Percentiles rank a stretch among this genome's conserved stretches.
These are phyloP conservation scores for Pseudonectria buxi DNA, from an alignment of 2,329 filamentous ascomycete species.

Conservation along the genomic window DNA sequence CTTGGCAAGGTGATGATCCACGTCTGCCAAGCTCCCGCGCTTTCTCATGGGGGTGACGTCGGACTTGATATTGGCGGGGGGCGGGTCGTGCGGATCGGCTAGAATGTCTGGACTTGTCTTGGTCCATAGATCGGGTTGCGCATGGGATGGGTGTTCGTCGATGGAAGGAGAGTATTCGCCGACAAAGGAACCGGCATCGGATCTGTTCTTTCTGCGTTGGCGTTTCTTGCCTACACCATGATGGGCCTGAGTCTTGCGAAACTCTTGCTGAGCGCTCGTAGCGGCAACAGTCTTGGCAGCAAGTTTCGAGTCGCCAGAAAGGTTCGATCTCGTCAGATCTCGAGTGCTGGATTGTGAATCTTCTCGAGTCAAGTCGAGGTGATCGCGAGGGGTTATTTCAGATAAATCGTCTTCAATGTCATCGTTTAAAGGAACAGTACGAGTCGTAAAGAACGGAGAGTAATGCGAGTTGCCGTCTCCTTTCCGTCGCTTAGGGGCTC, in stretches of 20 bases:
- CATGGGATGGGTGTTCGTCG: not conserved
- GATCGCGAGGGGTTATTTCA: not conserved
- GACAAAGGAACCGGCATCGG: slow-evolving; percentile 1
- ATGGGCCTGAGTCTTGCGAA: slow-evolving; percentile 11
- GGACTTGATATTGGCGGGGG: slow-evolving; percentile 16
- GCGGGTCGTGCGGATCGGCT: slow-evolving; percentile 6
- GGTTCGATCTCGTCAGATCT: slow-evolving; percentile 8
- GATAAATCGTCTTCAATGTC: slow-evolving; percentile 9
- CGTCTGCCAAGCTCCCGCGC: not conserved
- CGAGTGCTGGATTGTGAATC: slow-evolving; percentile 13
- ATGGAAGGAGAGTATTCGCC: slow-evolving; percentile 8
- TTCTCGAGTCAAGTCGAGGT: slow-evolving; percentile 12
- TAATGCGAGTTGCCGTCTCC: not conserved
- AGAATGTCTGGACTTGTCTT: slow-evolving; percentile 21
- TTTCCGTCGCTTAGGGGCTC: slow-evolving; percentile 19
- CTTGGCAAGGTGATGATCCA: slow-evolving; percentile 2
- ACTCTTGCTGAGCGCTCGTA: slow-evolving; percentile 12
- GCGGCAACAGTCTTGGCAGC: slow-evolving; percentile 7
- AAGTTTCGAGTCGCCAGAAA: slow-evolving; percentile 1
- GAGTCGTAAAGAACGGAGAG: slow-evolving; percentile 3
- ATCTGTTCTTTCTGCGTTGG: slow-evolving; percentile 7
- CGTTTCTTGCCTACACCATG: not conserved
- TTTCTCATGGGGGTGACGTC: slow-evolving; percentile 11
- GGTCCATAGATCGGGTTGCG: not conserved
- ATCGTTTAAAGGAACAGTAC: slow-evolving; percentile 1